Percentiles rank a stretch among this genome's conserved stretches.
phyloP scores from a whole-genome alignment of 495 filamentous ascomycete genomes.

The Astrothelium macrocarpum region DNA sequence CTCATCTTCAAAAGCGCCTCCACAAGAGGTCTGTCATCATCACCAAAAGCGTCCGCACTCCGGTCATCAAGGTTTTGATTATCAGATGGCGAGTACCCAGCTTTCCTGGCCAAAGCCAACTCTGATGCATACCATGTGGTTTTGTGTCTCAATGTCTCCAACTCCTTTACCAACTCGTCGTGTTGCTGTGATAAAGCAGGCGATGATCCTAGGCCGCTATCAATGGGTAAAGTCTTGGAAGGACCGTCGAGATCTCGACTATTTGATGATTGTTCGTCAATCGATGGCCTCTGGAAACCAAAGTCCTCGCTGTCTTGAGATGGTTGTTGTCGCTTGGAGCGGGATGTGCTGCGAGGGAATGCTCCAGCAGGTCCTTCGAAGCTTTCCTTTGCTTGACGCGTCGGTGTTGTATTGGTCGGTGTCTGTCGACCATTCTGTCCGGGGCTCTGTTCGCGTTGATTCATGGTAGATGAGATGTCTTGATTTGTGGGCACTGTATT shows the following conservation, averaged over 20 bases:
- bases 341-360: conserved; percentile 1
- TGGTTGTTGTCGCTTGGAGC: neutral
- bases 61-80: conserved; percentile 69
- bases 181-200: conserved; percentile 31
- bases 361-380: neutral
- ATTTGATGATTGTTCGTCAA: neutral
- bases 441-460: conserved; percentile 1
- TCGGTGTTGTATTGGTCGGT: neutral
- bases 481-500: conserved; percentile 43
- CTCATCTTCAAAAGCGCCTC: conserved; percentile 90
- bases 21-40: conserved; percentile 83
- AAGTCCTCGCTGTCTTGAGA: conserved; percentile 6
- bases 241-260: neutral
- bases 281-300: neutral
- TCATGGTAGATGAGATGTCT: conserved; percentile 27
- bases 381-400: neutral
- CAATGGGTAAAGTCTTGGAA: conserved; percentile 7
- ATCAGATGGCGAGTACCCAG: conserved; percentile 70
- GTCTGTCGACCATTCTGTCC: neutral
- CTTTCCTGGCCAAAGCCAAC: conserved; percentile 76
- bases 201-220: conserved; percentile 31
- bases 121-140: conserved; percentile 98
- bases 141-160: conserved; percentile 68
- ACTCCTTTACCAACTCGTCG: conserved; percentile 63
- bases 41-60: conserved; percentile 64